Evolutionary conservation across 2,329 filamentous ascomycete genomes (phyloP), one percentile per base, ranked within the genome.

Genomic region (Sclerotinia nivalis): DNA sequence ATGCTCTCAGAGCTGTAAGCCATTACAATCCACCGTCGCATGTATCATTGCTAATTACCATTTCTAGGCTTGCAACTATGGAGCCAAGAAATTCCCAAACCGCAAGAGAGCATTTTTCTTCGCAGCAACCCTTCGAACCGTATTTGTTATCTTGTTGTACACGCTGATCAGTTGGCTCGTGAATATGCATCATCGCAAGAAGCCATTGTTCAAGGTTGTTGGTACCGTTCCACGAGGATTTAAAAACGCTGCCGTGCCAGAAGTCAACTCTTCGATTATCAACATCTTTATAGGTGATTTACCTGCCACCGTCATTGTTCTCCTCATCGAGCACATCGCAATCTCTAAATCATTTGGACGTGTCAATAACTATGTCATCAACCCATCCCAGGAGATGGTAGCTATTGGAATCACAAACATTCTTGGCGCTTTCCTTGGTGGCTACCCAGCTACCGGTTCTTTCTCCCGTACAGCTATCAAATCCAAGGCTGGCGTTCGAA

Each of bases 381-480:
- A 97, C 75, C 94, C 96, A 0, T 97, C 95, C 0, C 95, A 99
- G 79, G 95, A 99, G 79, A 87, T 99, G 81, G 92, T 99, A 60
- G 95, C 93, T 31, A 97, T 98, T 74, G 95, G 95, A 72, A 88
- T 97, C 37, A 91, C 90, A 49, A 98, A 98, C 78, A 84, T 98
- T 50, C 84, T 98, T 10, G 94, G 93, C 0, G 93, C 96, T 2
- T 97, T 98, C 82, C 85, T 98, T 3, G 96, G 95, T 65, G 96
- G 86, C 2, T 99, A 97, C 77, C 93, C 95, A 20, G 92, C 93
- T 0, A 99, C 95, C 2, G 96, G 96, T 1, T 98, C 96, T 3
- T 98, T 98, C 84, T 97, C 93, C 49, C 89, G 96, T 72, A 98
- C 96, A 40, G 95, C 96, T 67, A 97, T 98, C 82, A 97, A 97